These are phyloP conservation scores for Phialophora macrospora DNA, from an alignment of 2,329 filamentous ascomycete genomes.

Conservation along the genomic window DNA sequence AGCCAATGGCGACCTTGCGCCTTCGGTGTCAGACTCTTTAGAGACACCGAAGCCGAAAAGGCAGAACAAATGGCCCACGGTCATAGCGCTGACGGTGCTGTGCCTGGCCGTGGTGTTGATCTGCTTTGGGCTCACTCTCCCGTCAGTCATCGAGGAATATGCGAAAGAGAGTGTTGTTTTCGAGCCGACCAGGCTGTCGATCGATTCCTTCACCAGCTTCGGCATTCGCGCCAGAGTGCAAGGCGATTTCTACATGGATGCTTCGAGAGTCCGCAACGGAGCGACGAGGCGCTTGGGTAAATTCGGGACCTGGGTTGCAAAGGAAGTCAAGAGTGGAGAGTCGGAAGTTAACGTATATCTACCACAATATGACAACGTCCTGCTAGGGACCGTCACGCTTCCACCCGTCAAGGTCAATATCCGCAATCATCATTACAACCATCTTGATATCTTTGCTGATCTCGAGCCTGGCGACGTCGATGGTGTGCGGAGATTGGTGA, in stretches of 20 bases:
- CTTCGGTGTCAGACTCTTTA: conserved; percentile 35
- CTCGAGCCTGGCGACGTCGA: conserved; percentile 76
- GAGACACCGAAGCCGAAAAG: conserved; percentile 37
- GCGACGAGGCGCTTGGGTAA: conserved; percentile 76
- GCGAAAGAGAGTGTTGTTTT: conserved; percentile 81
- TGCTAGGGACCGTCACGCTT: conserved; percentile 76
- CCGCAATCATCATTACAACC: conserved; percentile 75
- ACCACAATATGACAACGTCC: conserved; percentile 77
- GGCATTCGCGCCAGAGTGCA: conserved; percentile 81
- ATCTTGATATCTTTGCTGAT: conserved; percentile 78
- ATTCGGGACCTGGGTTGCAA: conserved; percentile 78
- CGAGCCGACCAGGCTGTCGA: conserved; percentile 79
- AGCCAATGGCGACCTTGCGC: conserved; percentile 34
- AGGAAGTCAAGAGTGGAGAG: conserved; percentile 73
- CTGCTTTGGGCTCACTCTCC: conserved; percentile 78
- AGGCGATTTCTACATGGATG: conserved; percentile 81
- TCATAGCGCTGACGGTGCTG: conserved; percentile 72
- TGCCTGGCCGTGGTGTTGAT: conserved; percentile 68
- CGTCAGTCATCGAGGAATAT: conserved; percentile 81
- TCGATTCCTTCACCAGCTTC: conserved; percentile 79
- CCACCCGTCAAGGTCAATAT: conserved; percentile 78
- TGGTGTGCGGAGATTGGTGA: conserved; percentile 77
- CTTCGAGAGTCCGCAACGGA: conserved; percentile 71
- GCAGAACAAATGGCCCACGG: conserved; percentile 72
- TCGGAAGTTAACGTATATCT: conserved; percentile 77